These are phyloP conservation scores for Periconia macrospinosa DNA, from an alignment of 2,329 filamentous ascomycete genomes.

Conservation along the genomic window DNA sequence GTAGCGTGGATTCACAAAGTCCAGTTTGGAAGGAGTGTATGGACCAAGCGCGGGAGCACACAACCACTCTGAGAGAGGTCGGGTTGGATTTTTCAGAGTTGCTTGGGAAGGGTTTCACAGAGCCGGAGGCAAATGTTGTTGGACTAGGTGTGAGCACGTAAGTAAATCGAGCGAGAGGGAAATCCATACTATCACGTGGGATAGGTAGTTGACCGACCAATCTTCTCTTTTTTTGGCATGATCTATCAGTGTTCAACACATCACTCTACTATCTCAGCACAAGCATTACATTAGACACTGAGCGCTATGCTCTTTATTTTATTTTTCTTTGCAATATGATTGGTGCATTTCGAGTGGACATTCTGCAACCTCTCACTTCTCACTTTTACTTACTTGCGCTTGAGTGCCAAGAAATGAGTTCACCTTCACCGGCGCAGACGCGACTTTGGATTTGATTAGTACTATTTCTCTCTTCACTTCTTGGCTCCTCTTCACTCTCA, in stretches of 20 bases:
- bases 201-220: not conserved
- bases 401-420: not conserved
- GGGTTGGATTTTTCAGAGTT: constrained; percentile 87
- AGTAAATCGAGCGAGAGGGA: not conserved
- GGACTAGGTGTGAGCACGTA: constrained; percentile 30
- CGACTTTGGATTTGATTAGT: not conserved
- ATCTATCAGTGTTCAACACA: too few relatives aligned
- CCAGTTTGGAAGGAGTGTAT: constrained; percentile 82
- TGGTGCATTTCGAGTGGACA: not conserved
- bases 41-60: constrained; percentile 78
- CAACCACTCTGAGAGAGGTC: constrained; percentile 77
- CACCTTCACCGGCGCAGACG: not conserved
- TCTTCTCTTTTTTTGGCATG: too few relatives aligned
- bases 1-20: constrained; percentile 77
- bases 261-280: too few relatives aligned
- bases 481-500: not conserved
- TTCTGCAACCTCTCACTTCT: not conserved
- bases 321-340: too few relatives aligned
- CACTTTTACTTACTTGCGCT: not conserved
- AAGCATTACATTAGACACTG: too few relatives aligned
- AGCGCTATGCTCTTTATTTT: too few relatives aligned
- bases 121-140: constrained; percentile 16
- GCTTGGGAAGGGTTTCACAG: constrained; percentile 56
- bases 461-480: not conserved
- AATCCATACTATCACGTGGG: not conserved